A percentile compares a stretch with the other conserved stretches of the same genome.
Conservation (phyloP, 176 grass and related monocot genomes). For the Pontederia paniculata region DNA sequence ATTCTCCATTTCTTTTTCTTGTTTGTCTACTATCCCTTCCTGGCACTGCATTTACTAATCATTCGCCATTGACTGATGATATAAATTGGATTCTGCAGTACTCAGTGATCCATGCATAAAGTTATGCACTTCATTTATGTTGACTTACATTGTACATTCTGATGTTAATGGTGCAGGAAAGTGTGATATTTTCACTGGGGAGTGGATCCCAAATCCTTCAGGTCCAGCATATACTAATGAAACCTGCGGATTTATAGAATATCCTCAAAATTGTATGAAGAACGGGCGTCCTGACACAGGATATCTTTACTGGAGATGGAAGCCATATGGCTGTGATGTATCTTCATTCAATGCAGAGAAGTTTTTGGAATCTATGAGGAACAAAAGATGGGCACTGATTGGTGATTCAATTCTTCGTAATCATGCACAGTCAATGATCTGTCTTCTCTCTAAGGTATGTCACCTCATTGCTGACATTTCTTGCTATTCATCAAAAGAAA, state of each 20-base stretch:
- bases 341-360: conserved; percentile 38
- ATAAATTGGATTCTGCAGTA: too few relatives aligned
- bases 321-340: conserved; percentile 58
- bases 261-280: conserved; percentile 74
- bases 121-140: background rate
- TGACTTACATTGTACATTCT: conserved; percentile 2
- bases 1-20: too few relatives aligned
- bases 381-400: conserved; percentile 69
- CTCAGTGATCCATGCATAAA: too few relatives aligned
- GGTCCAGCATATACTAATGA: conserved; percentile 66
- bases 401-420: conserved; percentile 94
- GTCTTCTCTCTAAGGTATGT: conserved; percentile 74
- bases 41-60: too few relatives aligned
- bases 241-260: conserved; percentile 78
- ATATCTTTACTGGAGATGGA: conserved; percentile 91
- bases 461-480: background rate
- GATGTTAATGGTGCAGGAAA: conserved; percentile 28
- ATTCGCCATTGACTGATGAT: too few relatives aligned
- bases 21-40: too few relatives aligned
- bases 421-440: conserved; percentile 81
- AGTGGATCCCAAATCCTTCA: conserved; percentile 47
- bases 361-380: conserved; percentile 55
- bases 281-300: conserved; percentile 68
- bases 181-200: conserved; percentile 65
- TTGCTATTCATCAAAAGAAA: background rate